Evolutionary conservation across 345 rosid genomes (phyloP), one percentile per base, ranked within the genome.

Genomic region (Psidium friedrichsthalianum): DNA sequence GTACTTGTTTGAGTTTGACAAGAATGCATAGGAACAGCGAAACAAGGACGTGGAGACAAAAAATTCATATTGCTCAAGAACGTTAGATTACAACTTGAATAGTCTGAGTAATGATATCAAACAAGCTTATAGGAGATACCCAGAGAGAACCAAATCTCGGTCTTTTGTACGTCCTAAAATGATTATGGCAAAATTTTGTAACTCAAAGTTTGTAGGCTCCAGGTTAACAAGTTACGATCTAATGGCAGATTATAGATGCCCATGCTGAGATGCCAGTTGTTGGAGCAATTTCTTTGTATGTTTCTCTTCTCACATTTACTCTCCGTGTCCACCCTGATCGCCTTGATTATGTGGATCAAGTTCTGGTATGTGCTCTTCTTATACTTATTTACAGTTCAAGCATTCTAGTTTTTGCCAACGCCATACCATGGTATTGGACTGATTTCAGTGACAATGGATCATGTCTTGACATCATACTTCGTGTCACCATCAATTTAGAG

Each of bases 271-370:
- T 96, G 98, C 98, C 98, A 47, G 88, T 91, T 89, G 91, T 92
- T 90, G 98, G 96, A 90, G 96, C 94, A 86, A 92, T 95, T 91
- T 89, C 95, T 85, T 89, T 95, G 89, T 92, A 93, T 87, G 96
- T 95, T 87, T 95, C 98, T 84, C 98, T 96, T 88, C 96, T 95
- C 78, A 94, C 95, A 29, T 96, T 96, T 86, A 93, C 98, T 22
- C 98, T 96, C 84, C 93, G 91, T 88, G 99, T 96, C 87, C 99
- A 96, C 87, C 96, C 95, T 83, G 98, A 94, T 88, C 93, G 98
- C 85, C 94, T 96, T 89, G 96, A 94, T 91, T 96, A 96, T 90
- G 98, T 94, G 86, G 98, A 96, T 92, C 98, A 95, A 94, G 93
- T 96, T 27, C 89, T 96, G 99, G 99, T 96, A 95, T 88, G 89